A percentile compares a stretch with the other conserved stretches of the same genome.
Evolutionary conservation across 129 eudicot genomes (phyloP).

Genomic region (Kitagawia praeruptora): DNA sequence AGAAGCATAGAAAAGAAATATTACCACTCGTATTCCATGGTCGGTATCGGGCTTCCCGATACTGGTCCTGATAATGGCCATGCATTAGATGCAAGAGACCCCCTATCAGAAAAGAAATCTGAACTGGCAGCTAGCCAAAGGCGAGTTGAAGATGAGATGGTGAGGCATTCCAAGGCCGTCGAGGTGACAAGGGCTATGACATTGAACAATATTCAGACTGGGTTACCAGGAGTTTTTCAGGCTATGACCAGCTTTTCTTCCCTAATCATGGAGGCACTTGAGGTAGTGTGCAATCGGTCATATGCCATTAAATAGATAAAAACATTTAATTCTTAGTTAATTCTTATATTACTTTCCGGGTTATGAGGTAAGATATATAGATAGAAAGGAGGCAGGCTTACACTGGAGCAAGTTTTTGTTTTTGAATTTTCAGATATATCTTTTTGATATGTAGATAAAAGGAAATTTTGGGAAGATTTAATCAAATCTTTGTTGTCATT

Average conservation of each 20-base stretch:
- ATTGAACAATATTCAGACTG: constrained; percentile 78
- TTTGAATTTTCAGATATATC: constrained; percentile 5
- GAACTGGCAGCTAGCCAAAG: constrained; percentile 82
- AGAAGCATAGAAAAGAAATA: constrained; percentile 82
- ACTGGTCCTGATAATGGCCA: constrained; percentile 52
- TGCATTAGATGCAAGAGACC: constrained; percentile 74
- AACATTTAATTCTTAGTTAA: background rate
- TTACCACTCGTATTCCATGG: constrained; percentile 84
- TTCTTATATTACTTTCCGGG: constrained; percentile 15
- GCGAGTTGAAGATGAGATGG: constrained; percentile 85
- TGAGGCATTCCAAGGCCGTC: constrained; percentile 70
- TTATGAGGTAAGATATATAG: constrained; percentile 29
- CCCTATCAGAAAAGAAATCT: constrained; percentile 66
- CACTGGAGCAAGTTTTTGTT: constrained; percentile 13
- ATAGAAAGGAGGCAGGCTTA: constrained; percentile 23
- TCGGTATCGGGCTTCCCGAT: constrained; percentile 71
- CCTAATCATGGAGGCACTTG: constrained; percentile 64
- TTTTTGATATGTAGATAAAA: constrained; percentile 46
- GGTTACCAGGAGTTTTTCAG: constrained; percentile 89
- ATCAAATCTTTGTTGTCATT: constrained; percentile 16
- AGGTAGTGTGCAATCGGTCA: constrained; percentile 62
- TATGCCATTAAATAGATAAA: constrained; percentile 51
- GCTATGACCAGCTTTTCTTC: constrained; percentile 87
- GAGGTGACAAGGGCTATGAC: constrained; percentile 97
- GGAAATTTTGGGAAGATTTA: constrained; percentile 40